A percentile compares a stretch with the other conserved stretches of the same genome.
Evolutionary conservation across 306 rosid species (phyloP).

Genomic region (Ceratonia siliqua): DNA sequence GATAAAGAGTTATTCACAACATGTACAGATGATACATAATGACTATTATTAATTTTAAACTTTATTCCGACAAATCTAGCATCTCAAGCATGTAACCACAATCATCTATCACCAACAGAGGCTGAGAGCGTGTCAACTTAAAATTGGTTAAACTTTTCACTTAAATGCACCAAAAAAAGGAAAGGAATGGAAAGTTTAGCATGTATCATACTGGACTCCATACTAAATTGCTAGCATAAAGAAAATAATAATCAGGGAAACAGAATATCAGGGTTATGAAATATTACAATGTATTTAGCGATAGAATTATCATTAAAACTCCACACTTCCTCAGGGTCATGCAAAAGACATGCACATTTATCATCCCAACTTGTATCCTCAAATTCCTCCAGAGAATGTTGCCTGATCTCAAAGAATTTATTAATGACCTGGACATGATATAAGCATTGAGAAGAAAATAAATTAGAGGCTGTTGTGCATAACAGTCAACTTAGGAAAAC

Average conservation of each 20-base stretch:
- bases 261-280: constrained; percentile 32
- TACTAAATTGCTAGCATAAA: constrained; percentile 28
- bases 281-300: constrained; percentile 80
- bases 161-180: not conserved
- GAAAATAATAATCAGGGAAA: constrained; percentile 13
- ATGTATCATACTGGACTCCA: not conserved
- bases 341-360: constrained; percentile 75
- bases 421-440: constrained; percentile 58
- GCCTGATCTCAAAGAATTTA: constrained; percentile 83
- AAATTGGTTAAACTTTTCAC: constrained; percentile 18
- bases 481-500: constrained; percentile 19
- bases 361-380: constrained; percentile 70
- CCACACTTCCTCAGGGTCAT: constrained; percentile 75
- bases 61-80: not conserved
- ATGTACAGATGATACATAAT: constrained; percentile 49
- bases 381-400: constrained; percentile 45
- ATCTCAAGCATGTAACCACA: constrained; percentile 24
- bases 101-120: constrained; percentile 12
- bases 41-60: not conserved
- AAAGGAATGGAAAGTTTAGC: constrained; percentile 1
- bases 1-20: constrained; percentile 77
- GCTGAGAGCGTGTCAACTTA: constrained; percentile 19
- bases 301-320: constrained; percentile 80
- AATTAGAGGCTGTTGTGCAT: constrained; percentile 2
- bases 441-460: constrained; percentile 25